Base-by-base conservation (phyloP, 768 basidiomycete species). In the Boletales sp. region DNA sequence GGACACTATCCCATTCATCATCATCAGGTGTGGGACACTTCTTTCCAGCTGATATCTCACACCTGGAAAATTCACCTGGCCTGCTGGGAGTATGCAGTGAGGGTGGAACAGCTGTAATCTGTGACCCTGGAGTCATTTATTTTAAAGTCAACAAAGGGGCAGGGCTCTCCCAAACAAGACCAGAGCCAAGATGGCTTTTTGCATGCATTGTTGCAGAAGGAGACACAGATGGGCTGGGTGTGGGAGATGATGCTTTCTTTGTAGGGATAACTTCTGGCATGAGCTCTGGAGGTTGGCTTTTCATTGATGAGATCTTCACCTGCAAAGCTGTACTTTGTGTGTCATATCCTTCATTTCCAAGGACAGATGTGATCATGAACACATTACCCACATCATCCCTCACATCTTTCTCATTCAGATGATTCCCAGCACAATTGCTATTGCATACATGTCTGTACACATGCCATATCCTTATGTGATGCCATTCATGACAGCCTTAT, bases 1-100 rank as follows among this genome's bases (percentile, higher is more conserved):
- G 84, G 25, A 85, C 67, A 46, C 76, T 74, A 66, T 77, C 61
- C 55, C 74, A 70, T 44, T 88, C 86, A 54, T 86, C 86, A 57
- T 90, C 87, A 48, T 90, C 88, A 2, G 89, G 88, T 25, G 82
- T 84, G 19, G 81, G 79, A 11, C 88, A 78, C 62, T 90, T 90
- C 71, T 82, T 84, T 30, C 86, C 83, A 28, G 67, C 60, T 33
- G 79, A 76, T 7, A 58, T 51, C 14, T 77, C 68, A 18, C 70
- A 37, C 11, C 42, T 63, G 41, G 72, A 63, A 36, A 69, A 63
- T 44, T 54, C 62, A 48, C 25, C 56, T 59, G 41, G 59, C 65
- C 51, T 51, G 55, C 81, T 77, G 19, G 83, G 81, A 1, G 81
- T 81, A 34, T 78, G 75, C 30, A 74, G 68, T 10, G 68, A 64